phyloP scores from a whole-genome alignment of 768 basidiomycete genomes.

The Psilocybe sp. region DNA sequence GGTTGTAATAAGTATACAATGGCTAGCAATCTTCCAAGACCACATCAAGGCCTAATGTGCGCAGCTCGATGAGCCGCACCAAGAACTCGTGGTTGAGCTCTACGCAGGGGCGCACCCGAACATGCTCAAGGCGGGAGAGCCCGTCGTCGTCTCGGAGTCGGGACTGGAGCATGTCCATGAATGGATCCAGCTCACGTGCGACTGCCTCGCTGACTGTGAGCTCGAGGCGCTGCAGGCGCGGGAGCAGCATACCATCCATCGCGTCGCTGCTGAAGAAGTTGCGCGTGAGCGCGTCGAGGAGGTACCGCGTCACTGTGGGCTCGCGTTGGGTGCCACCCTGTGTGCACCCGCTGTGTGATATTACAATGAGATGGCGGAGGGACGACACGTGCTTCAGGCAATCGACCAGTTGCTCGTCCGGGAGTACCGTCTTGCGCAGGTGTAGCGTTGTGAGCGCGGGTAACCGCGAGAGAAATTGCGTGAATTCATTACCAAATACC shows the following conservation, averaged over 20 bases:
- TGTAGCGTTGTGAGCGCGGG: conserved; percentile 31
- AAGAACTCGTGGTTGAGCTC: conserved; percentile 23
- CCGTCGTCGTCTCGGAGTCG: conserved; percentile 23
- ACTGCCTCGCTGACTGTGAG: conserved; percentile 32
- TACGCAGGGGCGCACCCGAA: conserved; percentile 22
- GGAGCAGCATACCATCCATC: conserved; percentile 27
- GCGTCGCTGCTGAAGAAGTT: conserved; percentile 24
- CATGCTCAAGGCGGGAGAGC: conserved; percentile 23
- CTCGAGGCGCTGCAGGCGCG: conserved; percentile 33
- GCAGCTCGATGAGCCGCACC: conserved; percentile 23
- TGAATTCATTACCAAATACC: conserved; percentile 29
- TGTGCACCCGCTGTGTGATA: conserved; percentile 14
- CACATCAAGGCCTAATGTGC: conserved; percentile 23
- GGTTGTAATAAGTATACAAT: too few species aligned
- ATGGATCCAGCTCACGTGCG: conserved; percentile 24
- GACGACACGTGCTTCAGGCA: conserved; percentile 29
- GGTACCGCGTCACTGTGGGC: conserved; percentile 30
- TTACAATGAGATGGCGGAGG: conserved; percentile 31
- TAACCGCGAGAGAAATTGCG: conserved; percentile 30
- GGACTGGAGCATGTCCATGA: conserved; percentile 35
- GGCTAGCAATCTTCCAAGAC: neutral
- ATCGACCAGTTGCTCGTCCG: conserved; percentile 31
- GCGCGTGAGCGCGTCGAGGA: conserved; percentile 34
- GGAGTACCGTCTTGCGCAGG: conserved; percentile 34
- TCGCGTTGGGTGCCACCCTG: conserved; percentile 9